phyloP scores from a whole-genome alignment of 352 stramenopile species.

The Thalassiosira hispida region DNA sequence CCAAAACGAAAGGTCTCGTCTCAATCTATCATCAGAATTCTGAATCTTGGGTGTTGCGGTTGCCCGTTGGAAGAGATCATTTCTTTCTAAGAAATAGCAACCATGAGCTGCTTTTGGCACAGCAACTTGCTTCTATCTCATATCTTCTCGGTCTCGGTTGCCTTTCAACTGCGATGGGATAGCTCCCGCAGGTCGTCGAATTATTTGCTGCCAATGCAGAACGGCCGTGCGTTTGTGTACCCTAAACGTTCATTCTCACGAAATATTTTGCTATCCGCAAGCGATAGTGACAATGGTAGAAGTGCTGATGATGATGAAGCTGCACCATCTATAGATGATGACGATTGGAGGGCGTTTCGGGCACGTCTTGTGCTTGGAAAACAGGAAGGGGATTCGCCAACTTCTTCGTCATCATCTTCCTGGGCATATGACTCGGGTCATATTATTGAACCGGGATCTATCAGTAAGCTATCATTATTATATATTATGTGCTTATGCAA shows the following conservation, averaged over 20 bases:
- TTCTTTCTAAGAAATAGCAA: too few relatives aligned
- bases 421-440: slow-evolving; percentile 65
- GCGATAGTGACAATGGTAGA: background rate
- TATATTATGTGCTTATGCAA: background rate
- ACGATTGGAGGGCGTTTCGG: slow-evolving; percentile 64
- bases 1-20: too few relatives aligned
- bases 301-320: slow-evolving; percentile 21
- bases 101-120: background rate
- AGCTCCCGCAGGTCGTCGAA: background rate
- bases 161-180: background rate
- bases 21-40: too few relatives aligned
- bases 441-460: slow-evolving; percentile 59
- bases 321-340: slow-evolving; percentile 15
- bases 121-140: background rate
- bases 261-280: background rate
- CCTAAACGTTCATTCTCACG: too few relatives aligned
- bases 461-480: slow-evolving; percentile 28
- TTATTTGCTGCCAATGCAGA: too few relatives aligned
- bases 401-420: slow-evolving; percentile 6
- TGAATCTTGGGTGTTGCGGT: too few relatives aligned
- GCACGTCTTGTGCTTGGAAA: slow-evolving; percentile 31
- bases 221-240: too few relatives aligned
- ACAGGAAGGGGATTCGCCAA: slow-evolving; percentile 13
- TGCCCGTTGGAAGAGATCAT: too few relatives aligned
- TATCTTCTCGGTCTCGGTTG: background rate